These are phyloP conservation scores for Amylostereum areolatum DNA, from an alignment of 1,284 basidiomycete species.

Conservation along the genomic window DNA sequence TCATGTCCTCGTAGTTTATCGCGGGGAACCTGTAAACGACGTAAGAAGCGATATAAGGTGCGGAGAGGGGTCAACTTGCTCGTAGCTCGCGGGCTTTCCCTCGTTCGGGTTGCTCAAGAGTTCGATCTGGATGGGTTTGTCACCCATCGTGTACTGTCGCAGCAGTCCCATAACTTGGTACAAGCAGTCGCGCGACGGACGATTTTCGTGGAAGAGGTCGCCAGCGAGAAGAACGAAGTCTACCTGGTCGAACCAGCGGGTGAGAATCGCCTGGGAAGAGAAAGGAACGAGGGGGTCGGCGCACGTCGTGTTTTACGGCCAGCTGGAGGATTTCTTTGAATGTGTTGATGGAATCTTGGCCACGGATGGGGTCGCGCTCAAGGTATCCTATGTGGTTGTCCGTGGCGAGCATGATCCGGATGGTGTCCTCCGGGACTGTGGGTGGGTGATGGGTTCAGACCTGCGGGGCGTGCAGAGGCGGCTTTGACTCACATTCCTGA, in stretches of 20 bases:
- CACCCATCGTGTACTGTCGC: conserved; percentile 86
- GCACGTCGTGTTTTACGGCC: conserved; percentile 81
- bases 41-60: background rate
- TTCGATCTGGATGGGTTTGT: conserved; percentile 85
- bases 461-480: no score
- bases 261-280: background rate
- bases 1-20: conserved; percentile 96
- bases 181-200: conserved; percentile 85
- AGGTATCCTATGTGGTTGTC: conserved; percentile 96
- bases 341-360: conserved; percentile 92
- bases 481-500: no score
- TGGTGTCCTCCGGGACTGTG: conserved; percentile 61
- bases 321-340: conserved; percentile 93
- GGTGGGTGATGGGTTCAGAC: no score
- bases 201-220: conserved; percentile 97
- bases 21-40: conserved; percentile 76
- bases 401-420: conserved; percentile 84
- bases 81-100: conserved; percentile 78
- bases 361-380: conserved; percentile 91
- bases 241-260: conserved; percentile 48
- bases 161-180: conserved; percentile 87
- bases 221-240: conserved; percentile 94
- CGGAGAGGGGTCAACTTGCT: conserved; percentile 44
- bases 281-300: conserved; percentile 20
- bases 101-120: conserved; percentile 90